These are phyloP conservation scores for Stylonectria norvegica DNA, from an alignment of 2,329 filamentous ascomycete genomes.

Conservation along the genomic window DNA sequence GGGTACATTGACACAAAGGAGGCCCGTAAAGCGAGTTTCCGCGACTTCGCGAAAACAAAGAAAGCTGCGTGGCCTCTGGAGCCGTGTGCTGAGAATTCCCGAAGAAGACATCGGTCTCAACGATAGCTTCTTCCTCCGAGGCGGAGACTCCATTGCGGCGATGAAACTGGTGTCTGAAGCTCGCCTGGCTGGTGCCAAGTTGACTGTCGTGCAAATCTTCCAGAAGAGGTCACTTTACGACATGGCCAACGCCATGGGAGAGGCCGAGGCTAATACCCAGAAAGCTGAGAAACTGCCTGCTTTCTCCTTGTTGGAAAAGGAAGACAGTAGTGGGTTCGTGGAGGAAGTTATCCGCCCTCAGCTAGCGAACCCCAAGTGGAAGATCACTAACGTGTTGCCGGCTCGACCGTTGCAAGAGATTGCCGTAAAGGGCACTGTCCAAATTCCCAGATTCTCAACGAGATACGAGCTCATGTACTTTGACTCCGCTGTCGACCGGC, in stretches of 20 bases:
- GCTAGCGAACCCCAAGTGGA: slow-evolving; percentile 49
- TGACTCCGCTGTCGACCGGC: slow-evolving; percentile 45
- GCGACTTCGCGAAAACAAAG: slow-evolving; percentile 42
- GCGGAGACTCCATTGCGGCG: slow-evolving; percentile 57
- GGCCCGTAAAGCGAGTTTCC: slow-evolving; percentile 31
- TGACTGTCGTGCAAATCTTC: slow-evolving; percentile 57
- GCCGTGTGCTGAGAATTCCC: slow-evolving; percentile 41
- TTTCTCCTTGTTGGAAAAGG: slow-evolving; percentile 47
- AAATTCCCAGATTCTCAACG: slow-evolving; percentile 57
- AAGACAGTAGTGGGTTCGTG: slow-evolving; percentile 42
- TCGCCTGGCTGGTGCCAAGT: slow-evolving; percentile 42
- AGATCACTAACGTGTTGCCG: slow-evolving; percentile 55
- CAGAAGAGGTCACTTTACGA: slow-evolving; percentile 45
- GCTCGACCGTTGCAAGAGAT: slow-evolving; percentile 57
- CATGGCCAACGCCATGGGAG: slow-evolving; percentile 50
- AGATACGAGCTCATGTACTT: slow-evolving; percentile 65
- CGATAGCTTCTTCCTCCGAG: slow-evolving; percentile 59
- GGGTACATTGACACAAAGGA: slow-evolving; percentile 7
- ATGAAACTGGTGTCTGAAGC: slow-evolving; percentile 60
- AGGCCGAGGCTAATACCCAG: slow-evolving; percentile 19
- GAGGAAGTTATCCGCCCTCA: slow-evolving; percentile 47
- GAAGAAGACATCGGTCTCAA: slow-evolving; percentile 49
- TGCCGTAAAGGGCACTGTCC: slow-evolving; percentile 55
- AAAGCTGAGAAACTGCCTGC: slow-evolving; percentile 35
- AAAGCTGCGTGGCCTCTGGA: slow-evolving; percentile 47